Conservation (phyloP, 2,329 filamentous ascomycete genomes). For the Diaporthe destruens region DNA sequence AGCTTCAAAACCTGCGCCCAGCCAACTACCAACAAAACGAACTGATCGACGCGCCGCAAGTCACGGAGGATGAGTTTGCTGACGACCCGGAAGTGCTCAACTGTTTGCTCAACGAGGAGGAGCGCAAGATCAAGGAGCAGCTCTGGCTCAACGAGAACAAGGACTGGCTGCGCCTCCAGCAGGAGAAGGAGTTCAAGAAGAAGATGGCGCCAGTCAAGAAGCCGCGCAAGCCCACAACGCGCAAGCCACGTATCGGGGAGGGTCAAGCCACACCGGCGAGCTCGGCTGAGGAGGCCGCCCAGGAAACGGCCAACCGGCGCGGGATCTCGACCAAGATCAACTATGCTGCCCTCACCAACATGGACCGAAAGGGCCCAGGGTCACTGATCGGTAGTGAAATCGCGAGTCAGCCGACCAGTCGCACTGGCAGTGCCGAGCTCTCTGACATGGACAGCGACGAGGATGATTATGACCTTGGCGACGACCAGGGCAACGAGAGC, state of each 20-base stretch:
- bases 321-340: constrained; percentile 82
- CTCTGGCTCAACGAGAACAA: constrained; percentile 97
- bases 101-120: constrained; percentile 79
- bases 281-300: constrained; percentile 77
- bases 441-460: constrained; percentile 43
- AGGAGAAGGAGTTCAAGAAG: constrained; percentile 83
- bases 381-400: constrained; percentile 63
- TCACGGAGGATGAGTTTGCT: constrained; percentile 86
- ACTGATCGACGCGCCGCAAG: constrained; percentile 68
- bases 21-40: constrained; percentile 59
- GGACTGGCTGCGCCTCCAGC: constrained; percentile 89
- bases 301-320: constrained; percentile 75
- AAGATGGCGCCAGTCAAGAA: constrained; percentile 74
- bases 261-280: constrained; percentile 75
- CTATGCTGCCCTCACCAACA: constrained; percentile 72
- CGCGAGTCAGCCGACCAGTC: constrained; percentile 51
- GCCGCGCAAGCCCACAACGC: constrained; percentile 63
- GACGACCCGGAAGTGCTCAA: constrained; percentile 89
- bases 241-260: constrained; percentile 70
- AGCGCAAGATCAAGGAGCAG: constrained; percentile 85
- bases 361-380: constrained; percentile 62
- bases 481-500: constrained; percentile 39
- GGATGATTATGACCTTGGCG: constrained; percentile 34
- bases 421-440: constrained; percentile 49
- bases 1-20: constrained; percentile 64